These are phyloP conservation scores for Clarireedia hainanense DNA, from an alignment of 2,329 filamentous ascomycete genomes.

Conservation along the genomic window DNA sequence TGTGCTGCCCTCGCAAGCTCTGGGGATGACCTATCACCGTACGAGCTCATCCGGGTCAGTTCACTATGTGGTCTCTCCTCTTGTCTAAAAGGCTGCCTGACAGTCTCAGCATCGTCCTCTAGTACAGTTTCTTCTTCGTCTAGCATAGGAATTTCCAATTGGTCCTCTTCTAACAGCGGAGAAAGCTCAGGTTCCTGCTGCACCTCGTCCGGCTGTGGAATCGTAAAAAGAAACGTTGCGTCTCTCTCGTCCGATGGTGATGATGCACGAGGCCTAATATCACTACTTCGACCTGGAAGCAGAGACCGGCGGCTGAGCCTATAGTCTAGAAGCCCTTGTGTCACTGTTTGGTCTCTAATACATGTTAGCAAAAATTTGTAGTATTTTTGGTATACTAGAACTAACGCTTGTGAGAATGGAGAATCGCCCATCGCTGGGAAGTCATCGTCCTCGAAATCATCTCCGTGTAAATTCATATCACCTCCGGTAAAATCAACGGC, in stretches of 20 bases:
- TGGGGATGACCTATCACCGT: neutral
- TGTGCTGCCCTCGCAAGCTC: neutral
- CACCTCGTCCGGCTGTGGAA: conserved; percentile 23
- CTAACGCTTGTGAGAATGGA: conserved; percentile 15
- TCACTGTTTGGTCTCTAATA: conserved; percentile 1
- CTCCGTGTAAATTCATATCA: conserved; percentile 21
- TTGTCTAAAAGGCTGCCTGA: neutral
- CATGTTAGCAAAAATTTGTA: neutral
- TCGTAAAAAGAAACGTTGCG: conserved; percentile 27
- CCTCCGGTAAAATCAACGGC: conserved; percentile 17
- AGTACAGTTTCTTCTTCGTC: neutral
- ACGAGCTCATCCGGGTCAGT: neutral
- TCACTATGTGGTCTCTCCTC: neutral
- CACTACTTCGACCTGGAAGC: conserved; percentile 22
- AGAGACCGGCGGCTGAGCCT: conserved; percentile 13
- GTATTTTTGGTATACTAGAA: neutral
- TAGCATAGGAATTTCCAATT: neutral
- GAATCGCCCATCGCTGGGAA: conserved; percentile 13
- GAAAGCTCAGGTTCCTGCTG: neutral
- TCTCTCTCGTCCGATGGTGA: conserved; percentile 26
- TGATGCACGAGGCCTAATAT: conserved; percentile 22
- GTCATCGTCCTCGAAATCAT: conserved; percentile 18
- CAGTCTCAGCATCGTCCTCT: neutral
- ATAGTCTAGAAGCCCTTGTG: neutral
- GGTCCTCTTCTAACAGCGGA: neutral